phyloP scores from a whole-genome alignment of 257 asterid species.

The Capsicum rhomboideum region DNA sequence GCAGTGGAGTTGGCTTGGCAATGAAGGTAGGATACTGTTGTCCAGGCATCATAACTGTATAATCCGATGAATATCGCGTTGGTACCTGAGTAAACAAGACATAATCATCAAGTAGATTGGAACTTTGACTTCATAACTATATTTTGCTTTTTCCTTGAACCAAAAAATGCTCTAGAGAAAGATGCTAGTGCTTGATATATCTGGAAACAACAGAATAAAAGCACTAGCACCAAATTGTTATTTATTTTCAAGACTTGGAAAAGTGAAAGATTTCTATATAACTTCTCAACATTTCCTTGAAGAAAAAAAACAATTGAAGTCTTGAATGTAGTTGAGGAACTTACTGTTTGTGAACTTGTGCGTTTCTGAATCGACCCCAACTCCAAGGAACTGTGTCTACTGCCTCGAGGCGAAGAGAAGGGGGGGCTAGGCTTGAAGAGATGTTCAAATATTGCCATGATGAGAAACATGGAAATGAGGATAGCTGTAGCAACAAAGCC shows the following conservation, averaged over 20 bases:
- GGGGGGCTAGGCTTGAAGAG: conserved; percentile 34
- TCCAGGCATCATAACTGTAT: conserved; percentile 85
- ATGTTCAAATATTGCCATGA: conserved; percentile 87
- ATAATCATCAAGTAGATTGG: background rate
- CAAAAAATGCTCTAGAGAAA: no score
- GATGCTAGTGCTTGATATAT: background rate
- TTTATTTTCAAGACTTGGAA: background rate
- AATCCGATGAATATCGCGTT: conserved; percentile 37
- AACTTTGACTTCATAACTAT: background rate
- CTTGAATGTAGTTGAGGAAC: background rate
- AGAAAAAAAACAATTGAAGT: background rate
- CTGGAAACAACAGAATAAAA: background rate
- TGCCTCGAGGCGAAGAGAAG: conserved; percentile 23
- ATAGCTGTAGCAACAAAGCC: conserved; percentile 88
- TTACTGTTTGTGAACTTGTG: conserved; percentile 25
- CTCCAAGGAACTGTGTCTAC: conserved; percentile 4
- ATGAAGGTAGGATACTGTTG: conserved; percentile 74
- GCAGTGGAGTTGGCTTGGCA: conserved; percentile 75
- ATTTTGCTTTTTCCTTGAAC: background rate
- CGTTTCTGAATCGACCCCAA: conserved; percentile 24
- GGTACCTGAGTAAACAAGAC: conserved; percentile 31
- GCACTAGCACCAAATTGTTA: background rate
- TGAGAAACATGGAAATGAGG: conserved; percentile 71
- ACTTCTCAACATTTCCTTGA: background rate
- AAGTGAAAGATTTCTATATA: background rate